These are phyloP conservation scores for Lachancea thermotolerans DNA, from an alignment of 805 yeast species.

Conservation along the genomic window DNA sequence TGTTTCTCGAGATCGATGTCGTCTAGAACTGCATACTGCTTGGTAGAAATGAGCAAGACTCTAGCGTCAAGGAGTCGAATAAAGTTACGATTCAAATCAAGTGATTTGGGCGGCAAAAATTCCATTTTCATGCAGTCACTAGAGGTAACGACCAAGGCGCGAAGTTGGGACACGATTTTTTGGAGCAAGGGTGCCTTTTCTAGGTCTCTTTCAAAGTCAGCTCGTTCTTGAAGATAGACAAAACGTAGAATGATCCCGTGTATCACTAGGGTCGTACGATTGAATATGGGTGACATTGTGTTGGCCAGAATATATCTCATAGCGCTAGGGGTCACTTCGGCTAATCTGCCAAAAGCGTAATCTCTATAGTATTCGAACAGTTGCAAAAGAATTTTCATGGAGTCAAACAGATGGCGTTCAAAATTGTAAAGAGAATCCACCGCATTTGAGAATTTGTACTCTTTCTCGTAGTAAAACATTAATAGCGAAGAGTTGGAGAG, in stretches of 20 bases:
- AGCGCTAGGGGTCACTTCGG: conserved; percentile 3
- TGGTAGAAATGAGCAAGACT: background rate
- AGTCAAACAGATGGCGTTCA: conserved; percentile 5
- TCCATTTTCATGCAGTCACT: conserved; percentile 1
- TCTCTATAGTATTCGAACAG: background rate
- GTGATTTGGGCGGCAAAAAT: background rate
- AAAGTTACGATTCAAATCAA: background rate
- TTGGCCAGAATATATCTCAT: conserved; percentile 5
- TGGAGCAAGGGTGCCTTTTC: background rate
- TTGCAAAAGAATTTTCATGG: conserved; percentile 1
- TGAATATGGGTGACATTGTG: conserved; percentile 3
- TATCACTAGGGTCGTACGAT: conserved; percentile 2
- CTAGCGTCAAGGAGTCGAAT: background rate
- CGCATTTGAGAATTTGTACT: background rate
- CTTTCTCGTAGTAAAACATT: conserved; percentile 9
- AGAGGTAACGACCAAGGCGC: background rate
- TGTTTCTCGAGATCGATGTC: background rate
- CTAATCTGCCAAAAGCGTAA: background rate
- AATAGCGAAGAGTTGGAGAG: conserved; percentile 8
- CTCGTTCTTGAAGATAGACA: background rate
- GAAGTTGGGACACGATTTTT: background rate
- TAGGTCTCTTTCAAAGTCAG: background rate
- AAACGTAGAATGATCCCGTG: conserved; percentile 7
- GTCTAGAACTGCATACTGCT: background rate
- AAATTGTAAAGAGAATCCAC: background rate